Evolutionary conservation across 23 red algal genomes (phyloP).

Genomic region (Gracilaria gracilis): DNA sequence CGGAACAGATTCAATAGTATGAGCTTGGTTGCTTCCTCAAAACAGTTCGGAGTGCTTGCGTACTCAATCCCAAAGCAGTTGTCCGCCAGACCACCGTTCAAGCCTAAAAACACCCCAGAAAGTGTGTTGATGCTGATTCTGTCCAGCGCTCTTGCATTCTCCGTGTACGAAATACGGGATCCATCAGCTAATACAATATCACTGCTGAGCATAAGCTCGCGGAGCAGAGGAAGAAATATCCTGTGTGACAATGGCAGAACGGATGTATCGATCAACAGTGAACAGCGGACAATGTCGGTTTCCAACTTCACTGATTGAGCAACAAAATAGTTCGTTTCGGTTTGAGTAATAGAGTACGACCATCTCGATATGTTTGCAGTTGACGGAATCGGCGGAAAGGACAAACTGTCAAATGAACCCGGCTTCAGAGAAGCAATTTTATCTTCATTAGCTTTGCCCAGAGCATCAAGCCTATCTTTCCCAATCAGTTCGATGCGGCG

Average conservation of each 20-base stretch:
- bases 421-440: slow-evolving; percentile 15
- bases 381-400: slow-evolving; percentile 59
- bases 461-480: neutral
- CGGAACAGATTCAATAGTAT: slow-evolving; percentile 54
- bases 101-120: slow-evolving; percentile 34
- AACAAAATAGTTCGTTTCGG: neutral
- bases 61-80: slow-evolving; percentile 43
- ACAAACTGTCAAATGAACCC: slow-evolving; percentile 10
- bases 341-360: slow-evolving; percentile 36
- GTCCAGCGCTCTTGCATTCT: slow-evolving; percentile 41
- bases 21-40: slow-evolving; percentile 48
- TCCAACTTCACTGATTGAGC: slow-evolving; percentile 67
- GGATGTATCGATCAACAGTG: slow-evolving; percentile 44
- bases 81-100: slow-evolving; percentile 13
- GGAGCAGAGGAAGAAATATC: slow-evolving; percentile 51
- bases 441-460: slow-evolving; percentile 33
- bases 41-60: slow-evolving; percentile 28
- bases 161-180: slow-evolving; percentile 34
- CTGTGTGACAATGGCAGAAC: slow-evolving; percentile 27
- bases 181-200: slow-evolving; percentile 58
- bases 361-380: slow-evolving; percentile 57
- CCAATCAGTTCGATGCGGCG: slow-evolving; percentile 3
- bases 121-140: slow-evolving; percentile 23
- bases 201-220: slow-evolving; percentile 46
- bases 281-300: slow-evolving; percentile 52